Conservation (phyloP, 2,329 filamentous ascomycete genomes). For the Teratosphaeria pseudoeucalypti region DNA sequence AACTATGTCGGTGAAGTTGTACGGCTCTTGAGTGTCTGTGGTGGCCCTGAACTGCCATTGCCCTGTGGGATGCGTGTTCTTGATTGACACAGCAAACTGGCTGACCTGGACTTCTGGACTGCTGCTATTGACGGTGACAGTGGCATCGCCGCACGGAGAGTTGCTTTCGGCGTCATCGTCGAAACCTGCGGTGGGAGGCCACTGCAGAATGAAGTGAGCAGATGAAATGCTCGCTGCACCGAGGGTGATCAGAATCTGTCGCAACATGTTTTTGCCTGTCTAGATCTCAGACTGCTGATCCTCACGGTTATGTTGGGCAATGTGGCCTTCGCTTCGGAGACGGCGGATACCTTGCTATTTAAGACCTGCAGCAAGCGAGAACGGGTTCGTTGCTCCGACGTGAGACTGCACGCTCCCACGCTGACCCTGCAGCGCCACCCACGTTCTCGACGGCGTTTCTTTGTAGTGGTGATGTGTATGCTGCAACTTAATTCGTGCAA, state of each 20-base stretch:
- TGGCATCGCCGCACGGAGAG: constrained; percentile 20
- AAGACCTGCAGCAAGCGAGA: not conserved
- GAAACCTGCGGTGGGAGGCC: constrained; percentile 25
- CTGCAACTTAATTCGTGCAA: not conserved
- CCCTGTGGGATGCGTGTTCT: constrained; percentile 17
- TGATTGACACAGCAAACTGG: constrained; percentile 19
- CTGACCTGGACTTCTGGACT: constrained; percentile 18
- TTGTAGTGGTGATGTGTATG: not conserved
- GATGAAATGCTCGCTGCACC: constrained; percentile 22
- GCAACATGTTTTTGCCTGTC: constrained; percentile 10
- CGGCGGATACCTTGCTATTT: not conserved
- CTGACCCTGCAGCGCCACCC: not conserved
- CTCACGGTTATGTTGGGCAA: not conserved
- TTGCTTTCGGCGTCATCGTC: constrained; percentile 17
- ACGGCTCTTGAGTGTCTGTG: constrained; percentile 17
- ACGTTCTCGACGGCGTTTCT: not conserved
- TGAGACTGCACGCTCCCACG: not conserved
- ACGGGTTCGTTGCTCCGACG: not conserved
- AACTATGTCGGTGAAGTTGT: constrained; percentile 20
- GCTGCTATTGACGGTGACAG: constrained; percentile 13
- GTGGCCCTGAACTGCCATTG: constrained; percentile 20
- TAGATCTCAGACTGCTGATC: not conserved
- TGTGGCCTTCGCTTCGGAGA: not conserved
- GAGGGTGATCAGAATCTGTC: constrained; percentile 15
- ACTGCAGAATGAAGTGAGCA: constrained; percentile 35